These are phyloP conservation scores for Colletotrichum orchidophilum DNA, from an alignment of 2,329 filamentous ascomycete genomes.

Conservation along the genomic window DNA sequence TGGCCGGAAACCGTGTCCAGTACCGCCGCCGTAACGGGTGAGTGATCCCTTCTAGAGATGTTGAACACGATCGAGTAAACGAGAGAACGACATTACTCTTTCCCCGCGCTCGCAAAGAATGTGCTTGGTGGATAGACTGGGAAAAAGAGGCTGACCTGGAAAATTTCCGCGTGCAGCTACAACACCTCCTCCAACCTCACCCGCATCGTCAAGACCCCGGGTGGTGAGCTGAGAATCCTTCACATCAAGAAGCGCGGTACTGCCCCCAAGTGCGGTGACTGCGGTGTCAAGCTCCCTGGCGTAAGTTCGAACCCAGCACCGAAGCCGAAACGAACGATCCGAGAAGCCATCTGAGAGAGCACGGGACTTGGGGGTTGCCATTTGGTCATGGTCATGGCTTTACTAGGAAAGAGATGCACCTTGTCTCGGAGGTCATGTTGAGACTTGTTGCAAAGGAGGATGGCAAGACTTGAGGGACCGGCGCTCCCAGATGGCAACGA, in stretches of 20 bases:
- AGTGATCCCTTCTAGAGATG: conserved; percentile 48
- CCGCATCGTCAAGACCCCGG: conserved; percentile 94
- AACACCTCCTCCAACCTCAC: conserved; percentile 99
- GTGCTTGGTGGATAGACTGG: neutral
- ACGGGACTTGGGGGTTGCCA: neutral
- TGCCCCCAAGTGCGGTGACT: conserved; percentile 99
- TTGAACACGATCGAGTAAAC: conserved; percentile 2
- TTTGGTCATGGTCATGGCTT: neutral
- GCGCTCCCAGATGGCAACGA: conserved; percentile 17
- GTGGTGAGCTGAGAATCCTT: conserved; percentile 93
- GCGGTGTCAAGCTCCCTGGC: conserved; percentile 95
- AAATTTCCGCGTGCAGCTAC: conserved; percentile 71
- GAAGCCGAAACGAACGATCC: conserved; percentile 10
- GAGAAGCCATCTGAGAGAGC: conserved; percentile 16
- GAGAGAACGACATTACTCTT: neutral
- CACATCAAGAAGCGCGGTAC: conserved; percentile 99
- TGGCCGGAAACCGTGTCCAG: conserved; percentile 68
- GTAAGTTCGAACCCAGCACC: conserved; percentile 70
- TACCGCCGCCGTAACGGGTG: conserved; percentile 85
- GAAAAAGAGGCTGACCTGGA: conserved; percentile 35
- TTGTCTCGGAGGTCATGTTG: neutral
- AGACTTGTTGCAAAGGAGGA: neutral
- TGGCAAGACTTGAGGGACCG: neutral
- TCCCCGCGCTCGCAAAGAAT: neutral
- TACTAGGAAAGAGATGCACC: neutral